Conservation (phyloP, 441 rosid species). For the Jatropha podagrica region DNA sequence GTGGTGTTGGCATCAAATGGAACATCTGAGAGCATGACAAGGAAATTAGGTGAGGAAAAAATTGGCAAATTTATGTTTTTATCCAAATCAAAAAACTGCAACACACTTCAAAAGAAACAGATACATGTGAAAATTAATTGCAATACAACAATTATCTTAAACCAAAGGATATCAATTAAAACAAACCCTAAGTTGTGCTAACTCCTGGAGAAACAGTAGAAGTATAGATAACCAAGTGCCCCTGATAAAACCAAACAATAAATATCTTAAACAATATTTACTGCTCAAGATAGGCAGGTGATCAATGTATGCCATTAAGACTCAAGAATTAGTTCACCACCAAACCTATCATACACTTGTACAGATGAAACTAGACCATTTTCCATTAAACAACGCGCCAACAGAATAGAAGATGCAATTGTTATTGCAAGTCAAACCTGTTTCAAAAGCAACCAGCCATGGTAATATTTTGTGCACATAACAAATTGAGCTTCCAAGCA, state of each 20-base stretch:
- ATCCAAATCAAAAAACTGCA: neutral
- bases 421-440: neutral
- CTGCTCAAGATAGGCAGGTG: neutral
- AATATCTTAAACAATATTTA: neutral
- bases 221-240: neutral
- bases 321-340: neutral
- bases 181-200: neutral
- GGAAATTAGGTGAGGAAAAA: conserved; percentile 13
- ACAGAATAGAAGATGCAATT: neutral
- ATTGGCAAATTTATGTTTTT: neutral
- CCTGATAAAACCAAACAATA: neutral
- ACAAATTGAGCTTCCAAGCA: neutral
- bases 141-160: neutral
- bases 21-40: conserved; percentile 66
- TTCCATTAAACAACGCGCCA: neutral
- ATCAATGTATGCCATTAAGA: neutral
- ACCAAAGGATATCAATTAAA: neutral
- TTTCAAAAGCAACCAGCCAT: neutral
- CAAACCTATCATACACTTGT: neutral
- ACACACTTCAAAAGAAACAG: neutral
- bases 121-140: neutral
- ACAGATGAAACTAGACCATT: neutral
- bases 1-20: conserved; percentile 92
- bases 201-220: neutral
- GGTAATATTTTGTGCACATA: neutral